Base-by-base conservation (phyloP, 345 rosid genomes). In the Populus tremula region DNA sequence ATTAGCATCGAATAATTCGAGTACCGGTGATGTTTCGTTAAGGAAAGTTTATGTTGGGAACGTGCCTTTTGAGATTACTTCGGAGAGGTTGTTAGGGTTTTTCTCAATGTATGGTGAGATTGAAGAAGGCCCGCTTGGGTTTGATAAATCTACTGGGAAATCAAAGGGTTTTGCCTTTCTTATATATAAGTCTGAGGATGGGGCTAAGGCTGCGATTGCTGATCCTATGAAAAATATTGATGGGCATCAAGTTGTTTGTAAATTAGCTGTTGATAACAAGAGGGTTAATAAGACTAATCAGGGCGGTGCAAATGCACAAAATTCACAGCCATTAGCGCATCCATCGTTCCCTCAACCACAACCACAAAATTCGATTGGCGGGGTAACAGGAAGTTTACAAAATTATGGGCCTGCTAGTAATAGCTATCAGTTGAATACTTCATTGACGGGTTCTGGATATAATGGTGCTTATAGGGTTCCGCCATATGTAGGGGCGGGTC, bases 81-180 rank as follows among this genome's bases (percentile, higher is more conserved):
- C 89, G 1, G 85, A 83, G 50, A 81, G 82, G 66, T 70, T 87
- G 82, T 73, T 83, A n/a, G 77, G 70, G 13, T 79, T 75, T 41
- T 87, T 87, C 67, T 45, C 59, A 43, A 29, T 41, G 54, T 87
- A 41, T 69, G 89, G 89, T 1, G 87, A 87, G 76, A 78, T 87
- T 62, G 89, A 87, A 77, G 87, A 83, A 61, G 89, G 89, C 6
- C 89, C 89, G 2, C 39, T 87, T 25, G 89, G 89, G 80, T 85
- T 85, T 77, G 87, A 87, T 79, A 83, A 78, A 70, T 62, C 72
- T n/a, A 76, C 86, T 0, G 89, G 87, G 65, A 85, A 85, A 62
- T 75, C 87, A 1, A 81, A 78, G 63, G 89, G 89, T 14, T 87
- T 82, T 72, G 86, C 87, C 14, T 78, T 87, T 67, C 79, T 87